Base-by-base conservation (phyloP, 306 rosid species). In the Heteromeles arbutifolia region DNA sequence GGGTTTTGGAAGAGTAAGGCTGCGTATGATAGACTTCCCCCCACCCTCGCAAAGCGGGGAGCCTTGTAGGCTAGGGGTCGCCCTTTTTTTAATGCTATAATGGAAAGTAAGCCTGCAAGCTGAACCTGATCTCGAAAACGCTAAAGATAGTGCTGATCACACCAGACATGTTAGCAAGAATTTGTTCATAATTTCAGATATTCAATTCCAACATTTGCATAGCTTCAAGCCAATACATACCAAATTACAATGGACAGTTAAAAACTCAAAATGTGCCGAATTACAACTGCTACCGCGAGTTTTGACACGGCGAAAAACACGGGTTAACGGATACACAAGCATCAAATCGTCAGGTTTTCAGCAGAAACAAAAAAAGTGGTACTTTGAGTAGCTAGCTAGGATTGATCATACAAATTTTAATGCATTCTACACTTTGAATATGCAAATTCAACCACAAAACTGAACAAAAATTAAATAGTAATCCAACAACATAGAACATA, bases 381-480 rank as follows among this genome's bases (percentile, higher is more conserved):
- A 17, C 67, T 32, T 34, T 8, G 58, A 11, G 4, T 57, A n/a
- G 4, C 8, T 57, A 34, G 12, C 43, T n/a, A 25, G 50, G n/a
- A 18, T 22, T 34, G 69, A 34, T 32, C 69, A 65, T 19, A 21
- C 53, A 67, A 39, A 41, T 21, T 66, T 0, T 24, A 58, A 58
- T 15, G 56, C 67, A 57, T 53, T 75, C 63, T 37, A 57, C 11
- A 54, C 41, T 73, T 6, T 3, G 67, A 74, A 45, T 75, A 59
- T 65, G 66, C 59, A 73, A 74, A 67, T 74, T 24, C 26, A 80
- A 75, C 21, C 58, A 72, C 19, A 64, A 37, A 39, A 75, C 48
- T 50, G 54, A 45, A 45, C 41, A 26, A 34, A 22, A 65, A 14
- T 52, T 39, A 61, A 76, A 65, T 24, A 64, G 21, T n/a, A 25